These are phyloP conservation scores for Coemansia sp. DNA, from an alignment of 192 early-diverging fungal species.

Conservation along the genomic window DNA sequence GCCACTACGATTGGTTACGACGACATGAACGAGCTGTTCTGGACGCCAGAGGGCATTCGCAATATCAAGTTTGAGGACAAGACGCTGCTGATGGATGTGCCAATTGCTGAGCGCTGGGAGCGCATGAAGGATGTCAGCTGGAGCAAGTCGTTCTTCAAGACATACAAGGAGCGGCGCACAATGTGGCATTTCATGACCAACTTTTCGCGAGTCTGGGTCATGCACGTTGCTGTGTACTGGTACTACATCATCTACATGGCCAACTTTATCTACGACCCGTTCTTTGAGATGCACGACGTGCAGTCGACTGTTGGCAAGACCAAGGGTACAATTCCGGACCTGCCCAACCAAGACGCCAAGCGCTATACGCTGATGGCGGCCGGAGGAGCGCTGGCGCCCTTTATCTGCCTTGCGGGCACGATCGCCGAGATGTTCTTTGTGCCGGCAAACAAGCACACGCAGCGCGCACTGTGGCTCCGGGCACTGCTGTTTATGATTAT, in stretches of 20 bases:
- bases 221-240: conserved; percentile 76
- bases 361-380: conserved; percentile 67
- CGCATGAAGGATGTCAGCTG: conserved; percentile 67
- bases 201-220: conserved; percentile 84
- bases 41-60: conserved; percentile 67
- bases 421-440: conserved; percentile 73
- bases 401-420: conserved; percentile 65
- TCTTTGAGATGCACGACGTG: conserved; percentile 52
- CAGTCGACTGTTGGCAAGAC: conserved; percentile 49
- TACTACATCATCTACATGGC: conserved; percentile 76
- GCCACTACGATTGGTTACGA: conserved; percentile 75
- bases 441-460: conserved; percentile 59
- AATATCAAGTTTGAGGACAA: conserved; percentile 60
- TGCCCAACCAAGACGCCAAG: conserved; percentile 53
- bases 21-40: conserved; percentile 83
- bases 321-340: conserved; percentile 25
- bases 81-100: conserved; percentile 60
- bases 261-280: conserved; percentile 64
- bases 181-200: conserved; percentile 82
- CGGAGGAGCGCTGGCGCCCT: conserved; percentile 68
- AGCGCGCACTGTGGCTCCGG: conserved; percentile 58
- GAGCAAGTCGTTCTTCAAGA: conserved; percentile 72
- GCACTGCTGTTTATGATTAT: conserved; percentile 61
- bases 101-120: conserved; percentile 63
- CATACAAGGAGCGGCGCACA: conserved; percentile 81